Evolutionary conservation across 352 stramenopile species (phyloP), one percentile per base, ranked within the genome.

Genomic region (Phytophthora pistaciae): DNA sequence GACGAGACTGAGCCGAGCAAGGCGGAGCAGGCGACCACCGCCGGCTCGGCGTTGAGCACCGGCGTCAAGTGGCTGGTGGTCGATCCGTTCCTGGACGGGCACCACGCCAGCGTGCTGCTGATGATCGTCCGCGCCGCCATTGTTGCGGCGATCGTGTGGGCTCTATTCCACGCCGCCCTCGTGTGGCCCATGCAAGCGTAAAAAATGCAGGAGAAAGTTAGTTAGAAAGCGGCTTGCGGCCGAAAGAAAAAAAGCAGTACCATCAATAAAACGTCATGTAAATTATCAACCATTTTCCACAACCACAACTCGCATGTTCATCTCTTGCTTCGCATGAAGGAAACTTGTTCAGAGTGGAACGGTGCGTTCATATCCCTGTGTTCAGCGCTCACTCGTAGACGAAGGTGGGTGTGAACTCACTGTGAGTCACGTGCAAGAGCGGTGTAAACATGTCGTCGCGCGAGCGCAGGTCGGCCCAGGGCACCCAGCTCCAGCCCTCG

Each of bases 401-500:
- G 33, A 84, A 84, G 16, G 54, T 49, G 18, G 85, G 86, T 23
- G 64, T 75, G 71, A 94, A 92, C 40, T 70, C 52, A 61, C 85
- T 92, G 72, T 72, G 80, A 31, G 82, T 89, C 57, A 92, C 75
- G 64, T 96, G 87, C 18, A 79, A 73, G 54, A 96, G 68, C 44
- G 88, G 87, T 60, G 90, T 75, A 62, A 95, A 95, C 64, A 95
- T 82, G 70, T 93, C 86, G 36, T 90, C 82, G n/a, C 74, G 72
- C 38, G 73, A 42, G 29, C 79, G 72, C 59, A 96, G 68, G 6
- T 77, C 73, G n/a, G 66, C 48, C 82, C 83, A 95, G 3, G 69
- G 62, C 60, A 88, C 66, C 87, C 88, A 95, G 48, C 64, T 64
- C 88, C 88, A 95, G 54, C 87, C 87, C 48, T 90, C 85, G 67